A percentile compares a stretch with the other conserved stretches of the same genome.
Evolutionary conservation across 2,329 filamentous ascomycete genomes (phyloP).

Genomic region (Colletotrichum sp.): DNA sequence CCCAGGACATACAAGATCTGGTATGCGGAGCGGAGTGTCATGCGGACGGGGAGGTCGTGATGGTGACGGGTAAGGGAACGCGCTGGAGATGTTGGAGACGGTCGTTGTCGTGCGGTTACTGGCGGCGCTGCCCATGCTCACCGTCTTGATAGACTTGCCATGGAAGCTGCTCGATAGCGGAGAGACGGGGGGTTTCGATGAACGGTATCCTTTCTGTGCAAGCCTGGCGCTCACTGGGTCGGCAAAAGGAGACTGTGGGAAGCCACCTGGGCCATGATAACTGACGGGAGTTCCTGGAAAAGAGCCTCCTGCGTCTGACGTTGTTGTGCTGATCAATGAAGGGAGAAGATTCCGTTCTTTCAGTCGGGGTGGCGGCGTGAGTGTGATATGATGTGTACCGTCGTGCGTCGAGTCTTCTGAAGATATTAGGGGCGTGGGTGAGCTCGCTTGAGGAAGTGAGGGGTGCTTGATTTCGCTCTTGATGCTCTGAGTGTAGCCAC

Average conservation of each 20-base stretch:
- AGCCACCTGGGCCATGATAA: constrained; percentile 16
- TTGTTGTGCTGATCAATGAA: constrained; percentile 14
- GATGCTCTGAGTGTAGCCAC: constrained; percentile 18
- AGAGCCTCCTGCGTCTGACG: background rate
- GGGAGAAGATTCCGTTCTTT: constrained; percentile 50
- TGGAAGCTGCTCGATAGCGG: background rate
- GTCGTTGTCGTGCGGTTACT: constrained; percentile 1
- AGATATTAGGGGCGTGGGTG: constrained; percentile 46
- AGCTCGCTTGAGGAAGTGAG: constrained; percentile 30
- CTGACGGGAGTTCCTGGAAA: background rate
- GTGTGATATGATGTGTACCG: constrained; percentile 25
- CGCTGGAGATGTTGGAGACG: background rate
- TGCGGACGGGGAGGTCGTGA: constrained; percentile 38
- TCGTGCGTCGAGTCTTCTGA: constrained; percentile 32
- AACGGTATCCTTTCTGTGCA: constrained; percentile 35
- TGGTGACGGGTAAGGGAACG: constrained; percentile 27
- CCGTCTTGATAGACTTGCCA: background rate
- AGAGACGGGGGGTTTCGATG: background rate
- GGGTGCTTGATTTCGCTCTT: constrained; percentile 22
- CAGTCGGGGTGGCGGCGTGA: constrained; percentile 53
- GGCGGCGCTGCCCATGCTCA: constrained; percentile 13
- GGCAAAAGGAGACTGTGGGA: constrained; percentile 42
- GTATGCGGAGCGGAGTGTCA: constrained; percentile 38
- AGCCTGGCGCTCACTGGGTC: constrained; percentile 39
- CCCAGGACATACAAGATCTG: constrained; percentile 38